These are phyloP conservation scores for Auricularia heimuer DNA, from an alignment of 768 basidiomycete genomes.

Conservation along the genomic window DNA sequence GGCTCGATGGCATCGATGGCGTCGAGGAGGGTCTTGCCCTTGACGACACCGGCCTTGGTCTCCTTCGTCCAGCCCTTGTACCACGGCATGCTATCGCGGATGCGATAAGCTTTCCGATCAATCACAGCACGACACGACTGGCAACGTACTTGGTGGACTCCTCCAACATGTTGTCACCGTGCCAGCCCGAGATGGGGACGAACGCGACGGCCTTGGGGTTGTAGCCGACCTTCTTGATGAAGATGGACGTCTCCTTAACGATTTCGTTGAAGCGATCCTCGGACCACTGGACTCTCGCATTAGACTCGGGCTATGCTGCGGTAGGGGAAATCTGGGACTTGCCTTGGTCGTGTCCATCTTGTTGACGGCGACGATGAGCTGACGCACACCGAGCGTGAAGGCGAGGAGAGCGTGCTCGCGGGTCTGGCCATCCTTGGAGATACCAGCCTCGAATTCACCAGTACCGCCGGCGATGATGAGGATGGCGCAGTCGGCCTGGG, in stretches of 20 bases:
- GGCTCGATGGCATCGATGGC: conserved; percentile 99
- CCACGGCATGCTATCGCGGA: conserved; percentile 79
- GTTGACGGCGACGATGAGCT: conserved; percentile 99
- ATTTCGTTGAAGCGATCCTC: conserved; percentile 99
- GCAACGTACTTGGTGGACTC: conserved; percentile 78
- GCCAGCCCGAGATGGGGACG: conserved; percentile 99
- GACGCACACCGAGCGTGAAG: conserved; percentile 99
- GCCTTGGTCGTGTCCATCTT: conserved; percentile 99
- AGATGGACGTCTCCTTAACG: conserved; percentile 91
- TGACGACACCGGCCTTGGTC: conserved; percentile 82
- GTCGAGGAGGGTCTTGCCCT: conserved; percentile 99
- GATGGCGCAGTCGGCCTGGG: conserved; percentile 99
- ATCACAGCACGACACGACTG: background rate
- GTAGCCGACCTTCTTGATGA: conserved; percentile 99
- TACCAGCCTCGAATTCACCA: conserved; percentile 99
- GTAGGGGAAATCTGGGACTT: background rate
- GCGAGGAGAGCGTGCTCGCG: conserved; percentile 99
- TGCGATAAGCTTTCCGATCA: conserved; percentile 5
- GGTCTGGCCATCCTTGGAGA: conserved; percentile 99
- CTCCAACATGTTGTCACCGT: conserved; percentile 99
- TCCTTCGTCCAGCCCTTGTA: conserved; percentile 99
- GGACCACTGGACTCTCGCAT: conserved; percentile 59
- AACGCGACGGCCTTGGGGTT: conserved; percentile 98
- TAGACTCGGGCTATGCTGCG: background rate
- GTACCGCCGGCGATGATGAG: conserved; percentile 99